Conservation (phyloP, 2,329 filamentous ascomycete species). For the Aspergillus sp. region DNA sequence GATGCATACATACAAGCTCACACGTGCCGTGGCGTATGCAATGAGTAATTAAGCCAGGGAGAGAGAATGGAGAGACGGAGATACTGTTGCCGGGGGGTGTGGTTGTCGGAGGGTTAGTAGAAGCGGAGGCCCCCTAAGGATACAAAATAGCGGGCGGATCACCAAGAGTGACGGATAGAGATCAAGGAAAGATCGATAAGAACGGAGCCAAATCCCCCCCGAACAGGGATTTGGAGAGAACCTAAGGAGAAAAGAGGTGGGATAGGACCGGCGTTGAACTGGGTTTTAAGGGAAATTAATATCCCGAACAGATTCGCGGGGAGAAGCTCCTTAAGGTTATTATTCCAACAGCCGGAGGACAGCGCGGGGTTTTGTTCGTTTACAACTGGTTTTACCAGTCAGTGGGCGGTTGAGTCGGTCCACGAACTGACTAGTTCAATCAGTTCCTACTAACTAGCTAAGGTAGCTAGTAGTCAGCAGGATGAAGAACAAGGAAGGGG, state of each 20-base stretch:
- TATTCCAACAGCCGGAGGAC: slow-evolving; percentile 9
- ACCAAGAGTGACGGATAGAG: background rate
- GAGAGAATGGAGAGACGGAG: background rate
- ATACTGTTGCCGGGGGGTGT: background rate
- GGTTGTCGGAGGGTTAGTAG: background rate
- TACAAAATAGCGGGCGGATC: background rate
- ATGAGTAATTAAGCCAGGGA: slow-evolving; percentile 2
- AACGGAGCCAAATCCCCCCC: background rate
- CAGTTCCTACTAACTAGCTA: background rate
- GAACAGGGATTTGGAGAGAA: slow-evolving; percentile 13
- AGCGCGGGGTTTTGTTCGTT: slow-evolving; percentile 10
- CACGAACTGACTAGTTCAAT: background rate
- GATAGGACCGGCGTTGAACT: slow-evolving; percentile 12
- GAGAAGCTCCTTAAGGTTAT: slow-evolving; percentile 11
- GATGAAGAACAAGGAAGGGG: background rate
- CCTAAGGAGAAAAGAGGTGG: slow-evolving; percentile 7
- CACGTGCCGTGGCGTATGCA: slow-evolving; percentile 8
- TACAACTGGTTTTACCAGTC: slow-evolving; percentile 1
- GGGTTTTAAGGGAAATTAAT: slow-evolving; percentile 10
- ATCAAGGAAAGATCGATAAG: slow-evolving; percentile 3
- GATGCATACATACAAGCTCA: slow-evolving; percentile 9
- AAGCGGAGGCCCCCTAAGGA: background rate
- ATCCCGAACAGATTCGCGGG: slow-evolving; percentile 10
- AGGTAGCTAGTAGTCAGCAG: background rate
- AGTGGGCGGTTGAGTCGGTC: background rate